Evolutionary conservation across 2,329 filamentous ascomycete genomes (phyloP).

Genomic region (Neofusicoccum cordaticola): DNA sequence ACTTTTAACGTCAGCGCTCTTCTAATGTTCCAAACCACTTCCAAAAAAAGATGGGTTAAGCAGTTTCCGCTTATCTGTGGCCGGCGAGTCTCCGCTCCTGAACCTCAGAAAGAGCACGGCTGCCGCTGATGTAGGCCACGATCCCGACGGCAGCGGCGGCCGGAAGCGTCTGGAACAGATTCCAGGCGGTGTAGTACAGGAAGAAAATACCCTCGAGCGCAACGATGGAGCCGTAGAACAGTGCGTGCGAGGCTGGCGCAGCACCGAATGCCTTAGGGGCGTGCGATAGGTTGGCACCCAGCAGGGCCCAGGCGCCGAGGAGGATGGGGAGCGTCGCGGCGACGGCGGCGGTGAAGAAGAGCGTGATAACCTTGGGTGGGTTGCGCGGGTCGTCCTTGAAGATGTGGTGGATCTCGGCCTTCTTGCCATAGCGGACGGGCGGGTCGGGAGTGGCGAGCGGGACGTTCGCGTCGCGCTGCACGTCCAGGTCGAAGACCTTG

Average conservation of each 20-base stretch:
- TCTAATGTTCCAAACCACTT: neutral
- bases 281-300: slow-evolving; percentile 83
- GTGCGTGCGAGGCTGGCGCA: slow-evolving; percentile 74
- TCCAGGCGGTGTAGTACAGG: slow-evolving; percentile 91
- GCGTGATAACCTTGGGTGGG: slow-evolving; percentile 74
- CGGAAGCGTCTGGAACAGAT: slow-evolving; percentile 83
- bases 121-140: slow-evolving; percentile 80
- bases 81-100: slow-evolving; percentile 82
- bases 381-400: slow-evolving; percentile 79
- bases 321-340: slow-evolving; percentile 71
- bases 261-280: slow-evolving; percentile 69
- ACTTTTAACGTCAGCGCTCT: slow-evolving; percentile 2
- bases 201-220: slow-evolving; percentile 91
- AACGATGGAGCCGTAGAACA: slow-evolving; percentile 85
- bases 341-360: slow-evolving; percentile 73
- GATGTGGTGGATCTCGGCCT: slow-evolving; percentile 82
- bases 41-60: neutral
- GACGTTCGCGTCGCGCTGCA: slow-evolving; percentile 62
- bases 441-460: slow-evolving; percentile 61
- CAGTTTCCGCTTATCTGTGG: slow-evolving; percentile 42
- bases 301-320: slow-evolving; percentile 68
- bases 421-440: slow-evolving; percentile 79
- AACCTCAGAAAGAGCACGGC: slow-evolving; percentile 86
- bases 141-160: slow-evolving; percentile 65
- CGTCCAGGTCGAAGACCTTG: slow-evolving; percentile 68